Evolutionary conservation across 208 protist genomes (phyloP).

Genomic region (Wallacemonas collosoma): DNA sequence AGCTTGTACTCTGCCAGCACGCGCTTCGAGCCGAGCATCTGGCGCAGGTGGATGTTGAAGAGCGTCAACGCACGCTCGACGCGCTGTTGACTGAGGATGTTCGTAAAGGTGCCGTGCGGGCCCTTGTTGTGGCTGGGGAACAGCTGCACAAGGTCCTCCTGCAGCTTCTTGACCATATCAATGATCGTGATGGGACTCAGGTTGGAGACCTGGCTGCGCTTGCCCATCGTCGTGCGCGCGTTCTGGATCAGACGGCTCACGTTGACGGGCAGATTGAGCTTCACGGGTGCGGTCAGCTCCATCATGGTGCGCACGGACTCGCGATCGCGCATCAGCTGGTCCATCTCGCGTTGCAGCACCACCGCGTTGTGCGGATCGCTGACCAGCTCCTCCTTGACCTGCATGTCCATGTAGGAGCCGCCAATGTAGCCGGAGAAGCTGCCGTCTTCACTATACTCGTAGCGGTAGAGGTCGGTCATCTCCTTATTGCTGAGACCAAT

Average conservation of each 20-base stretch:
- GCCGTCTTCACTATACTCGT: constrained; percentile 80
- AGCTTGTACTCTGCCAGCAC: constrained; percentile 96
- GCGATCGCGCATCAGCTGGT: constrained; percentile 88
- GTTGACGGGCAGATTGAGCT: constrained; percentile 94
- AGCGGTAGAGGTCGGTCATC: constrained; percentile 68
- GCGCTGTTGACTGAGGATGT: constrained; percentile 89
- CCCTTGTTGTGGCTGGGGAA: constrained; percentile 81
- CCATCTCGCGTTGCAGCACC: constrained; percentile 90
- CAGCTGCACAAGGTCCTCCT: constrained; percentile 80
- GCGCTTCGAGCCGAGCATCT: constrained; percentile 93
- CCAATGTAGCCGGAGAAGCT: constrained; percentile 74
- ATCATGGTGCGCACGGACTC: constrained; percentile 64
- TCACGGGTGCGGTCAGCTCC: constrained; percentile 61
- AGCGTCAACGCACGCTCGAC: constrained; percentile 96
- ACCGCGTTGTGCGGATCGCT: constrained; percentile 66
- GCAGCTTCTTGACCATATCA: constrained; percentile 68
- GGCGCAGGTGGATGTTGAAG: constrained; percentile 94
- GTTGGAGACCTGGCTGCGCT: constrained; percentile 88
- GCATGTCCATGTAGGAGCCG: constrained; percentile 83
- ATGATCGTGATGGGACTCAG: constrained; percentile 92
- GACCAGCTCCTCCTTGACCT: constrained; percentile 87
- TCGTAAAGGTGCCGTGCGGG: constrained; percentile 60
- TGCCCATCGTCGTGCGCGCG: constrained; percentile 93
- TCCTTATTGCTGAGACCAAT: constrained; percentile 67
- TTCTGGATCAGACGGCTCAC: constrained; percentile 96